These are phyloP conservation scores for Tetrahymena malaccensis DNA, from an alignment of 73 alveolate genomes.

Conservation along the genomic window DNA sequence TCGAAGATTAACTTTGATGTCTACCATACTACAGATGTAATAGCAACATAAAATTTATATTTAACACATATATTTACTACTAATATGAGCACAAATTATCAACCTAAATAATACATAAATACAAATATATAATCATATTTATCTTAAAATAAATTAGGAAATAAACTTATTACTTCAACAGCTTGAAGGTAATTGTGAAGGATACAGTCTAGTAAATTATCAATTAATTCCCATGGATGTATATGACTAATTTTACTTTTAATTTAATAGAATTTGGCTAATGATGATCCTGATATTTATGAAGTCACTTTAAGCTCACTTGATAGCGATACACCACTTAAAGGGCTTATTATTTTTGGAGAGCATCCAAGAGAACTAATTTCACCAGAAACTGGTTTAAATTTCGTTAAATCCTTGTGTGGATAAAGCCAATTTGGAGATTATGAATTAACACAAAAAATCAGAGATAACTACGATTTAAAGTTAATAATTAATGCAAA, in stretches of 20 bases:
- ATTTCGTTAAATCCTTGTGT: slow-evolving; percentile 35
- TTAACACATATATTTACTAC: too few species aligned
- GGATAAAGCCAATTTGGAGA: not conserved
- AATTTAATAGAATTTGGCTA: not conserved
- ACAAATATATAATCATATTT: too few species aligned
- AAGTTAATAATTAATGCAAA: slow-evolving; percentile 48
- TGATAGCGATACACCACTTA: not conserved
- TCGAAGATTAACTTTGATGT: not conserved
- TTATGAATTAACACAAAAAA: not conserved
- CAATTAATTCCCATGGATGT: not conserved
- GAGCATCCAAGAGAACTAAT: slow-evolving; percentile 70
- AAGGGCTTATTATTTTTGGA: slow-evolving; percentile 49
- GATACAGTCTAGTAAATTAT: not conserved
- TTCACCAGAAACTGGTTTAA: slow-evolving; percentile 51
- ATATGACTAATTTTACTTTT: not conserved
- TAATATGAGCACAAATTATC: too few species aligned
- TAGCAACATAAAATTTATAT: too few species aligned
- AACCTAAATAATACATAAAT: too few species aligned
- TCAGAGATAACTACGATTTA: slow-evolving; percentile 5
- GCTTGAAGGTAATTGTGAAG: not conserved
- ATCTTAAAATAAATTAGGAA: not conserved
- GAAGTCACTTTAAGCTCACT: not conserved
- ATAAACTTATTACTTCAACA: not conserved
- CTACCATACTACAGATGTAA: not conserved
- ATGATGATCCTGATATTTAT: not conserved